phyloP scores from a whole-genome alignment of 345 rosid species.

The Acer yangbiense region DNA sequence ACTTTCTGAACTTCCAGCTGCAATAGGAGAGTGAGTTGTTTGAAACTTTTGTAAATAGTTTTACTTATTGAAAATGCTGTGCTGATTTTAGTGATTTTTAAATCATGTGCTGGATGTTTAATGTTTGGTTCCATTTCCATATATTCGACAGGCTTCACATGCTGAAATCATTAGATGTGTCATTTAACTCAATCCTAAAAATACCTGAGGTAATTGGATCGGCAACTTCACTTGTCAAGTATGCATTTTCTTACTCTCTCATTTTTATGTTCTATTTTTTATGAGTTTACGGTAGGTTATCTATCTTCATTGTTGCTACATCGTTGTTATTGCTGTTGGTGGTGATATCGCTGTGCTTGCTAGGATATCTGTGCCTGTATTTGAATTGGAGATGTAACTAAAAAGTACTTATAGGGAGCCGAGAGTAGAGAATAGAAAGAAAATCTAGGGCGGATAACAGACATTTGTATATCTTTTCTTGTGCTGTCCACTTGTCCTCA shows the following conservation, averaged over 20 bases:
- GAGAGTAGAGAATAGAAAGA: neutral
- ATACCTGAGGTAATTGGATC: conserved; percentile 87
- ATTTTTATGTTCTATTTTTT: conserved; percentile 3
- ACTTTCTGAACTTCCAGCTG: conserved; percentile 69
- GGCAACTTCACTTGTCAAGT: conserved; percentile 86
- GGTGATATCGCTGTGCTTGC: neutral
- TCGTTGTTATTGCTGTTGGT: neutral
- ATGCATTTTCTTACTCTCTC: conserved; percentile 28
- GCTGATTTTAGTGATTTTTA: neutral
- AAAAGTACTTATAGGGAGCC: neutral
- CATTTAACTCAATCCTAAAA: conserved; percentile 57
- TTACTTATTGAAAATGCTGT: neutral
- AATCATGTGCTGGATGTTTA: neutral
- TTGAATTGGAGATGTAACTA: neutral
- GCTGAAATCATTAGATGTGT: conserved; percentile 84
- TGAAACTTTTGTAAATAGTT: neutral
- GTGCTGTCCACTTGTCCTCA: neutral
- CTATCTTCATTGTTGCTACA: neutral
- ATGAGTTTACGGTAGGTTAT: neutral
- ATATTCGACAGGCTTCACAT: conserved; percentile 62
- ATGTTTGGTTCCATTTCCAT: neutral
- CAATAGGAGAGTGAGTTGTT: conserved; percentile 77
- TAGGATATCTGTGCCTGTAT: neutral
- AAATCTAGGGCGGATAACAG: neutral
- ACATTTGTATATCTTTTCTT: neutral